Evolutionary conservation across 768 basidiomycete species (phyloP).

Genomic region (Calocybe cyanea): DNA sequence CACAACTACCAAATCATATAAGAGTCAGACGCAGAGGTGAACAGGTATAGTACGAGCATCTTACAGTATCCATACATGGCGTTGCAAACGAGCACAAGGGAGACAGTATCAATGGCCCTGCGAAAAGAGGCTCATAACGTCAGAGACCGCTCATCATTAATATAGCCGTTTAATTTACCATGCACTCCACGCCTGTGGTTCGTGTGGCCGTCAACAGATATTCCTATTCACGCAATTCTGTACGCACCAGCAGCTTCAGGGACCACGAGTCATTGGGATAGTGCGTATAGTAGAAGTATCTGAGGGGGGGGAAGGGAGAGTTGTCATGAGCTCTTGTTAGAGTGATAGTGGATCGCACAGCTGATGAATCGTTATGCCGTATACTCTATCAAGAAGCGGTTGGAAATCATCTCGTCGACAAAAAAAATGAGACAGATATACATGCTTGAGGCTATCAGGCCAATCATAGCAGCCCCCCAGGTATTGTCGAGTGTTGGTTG

Average conservation of each 20-base stretch:
- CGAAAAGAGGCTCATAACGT: no score
- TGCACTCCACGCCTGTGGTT: background rate
- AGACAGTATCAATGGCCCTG: slow-evolving; percentile 11
- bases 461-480: slow-evolving; percentile 16
- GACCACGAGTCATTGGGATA: slow-evolving; percentile 8
- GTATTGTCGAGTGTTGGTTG: slow-evolving; percentile 14
- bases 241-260: slow-evolving; percentile 7
- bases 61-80: slow-evolving; percentile 14
- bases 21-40: background rate
- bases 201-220: background rate
- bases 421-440: background rate
- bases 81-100: slow-evolving; percentile 7
- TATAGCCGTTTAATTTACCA: background rate
- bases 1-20: background rate
- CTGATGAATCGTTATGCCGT: slow-evolving; percentile 13
- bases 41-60: background rate
- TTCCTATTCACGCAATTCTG: background rate
- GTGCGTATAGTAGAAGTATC: slow-evolving; percentile 10
- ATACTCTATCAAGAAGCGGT: slow-evolving; percentile 2
- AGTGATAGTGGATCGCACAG: background rate
- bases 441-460: slow-evolving; percentile 11
- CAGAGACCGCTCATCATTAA: background rate
- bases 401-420: background rate
- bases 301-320: background rate
- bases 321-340: background rate